Evolutionary conservation across 2,329 filamentous ascomycete genomes (phyloP), one percentile per base, ranked within the genome.

Genomic region (Sclerotinia sclerotiorum): DNA sequence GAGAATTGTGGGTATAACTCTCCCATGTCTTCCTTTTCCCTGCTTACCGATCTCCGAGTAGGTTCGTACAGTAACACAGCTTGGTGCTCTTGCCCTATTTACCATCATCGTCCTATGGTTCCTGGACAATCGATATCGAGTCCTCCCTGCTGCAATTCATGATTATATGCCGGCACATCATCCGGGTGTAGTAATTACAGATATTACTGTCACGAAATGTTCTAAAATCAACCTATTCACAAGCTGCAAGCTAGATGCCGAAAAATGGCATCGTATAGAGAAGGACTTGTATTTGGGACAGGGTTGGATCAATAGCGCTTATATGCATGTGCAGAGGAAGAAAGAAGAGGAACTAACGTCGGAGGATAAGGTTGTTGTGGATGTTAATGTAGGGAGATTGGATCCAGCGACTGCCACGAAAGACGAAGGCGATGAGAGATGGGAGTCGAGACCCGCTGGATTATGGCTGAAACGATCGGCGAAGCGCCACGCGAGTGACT

Each of bases 231-330:
- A 89, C 69, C 73, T 83, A 13, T 83, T 89, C 48, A 84, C 84
- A 15, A 84, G 80, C 71, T 91, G 88, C 76, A 85, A 84, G 69
- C 81, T 90, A 49, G 86, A 90, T 74, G 79, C 84, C 49, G 81
- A 75, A 42, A 58, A 71, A 70, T 92, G 89, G 89, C 84, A 88
- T 73, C 85, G 87, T 42, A 81, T 92, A 52, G 87, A 91, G 72
- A 92, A 92, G 77, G 89, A 92, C 75, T 82, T 92, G 2, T 90
- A 90, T 74, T 81, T 92, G 58, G 84, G 84, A 66, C 83, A 82
- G 19, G 85, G 85, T 56, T 91, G 88, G 87, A 80, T 89, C 46
- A 85, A 83, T 35, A 87, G 83, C 74, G 89, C 89, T 64, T 92
- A 88, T 75, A 79, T 92, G 39, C 87, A 90, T 75, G 84, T 92